phyloP scores from a whole-genome alignment of 108 stramenopile genomes.

The Nitzschia palea region DNA sequence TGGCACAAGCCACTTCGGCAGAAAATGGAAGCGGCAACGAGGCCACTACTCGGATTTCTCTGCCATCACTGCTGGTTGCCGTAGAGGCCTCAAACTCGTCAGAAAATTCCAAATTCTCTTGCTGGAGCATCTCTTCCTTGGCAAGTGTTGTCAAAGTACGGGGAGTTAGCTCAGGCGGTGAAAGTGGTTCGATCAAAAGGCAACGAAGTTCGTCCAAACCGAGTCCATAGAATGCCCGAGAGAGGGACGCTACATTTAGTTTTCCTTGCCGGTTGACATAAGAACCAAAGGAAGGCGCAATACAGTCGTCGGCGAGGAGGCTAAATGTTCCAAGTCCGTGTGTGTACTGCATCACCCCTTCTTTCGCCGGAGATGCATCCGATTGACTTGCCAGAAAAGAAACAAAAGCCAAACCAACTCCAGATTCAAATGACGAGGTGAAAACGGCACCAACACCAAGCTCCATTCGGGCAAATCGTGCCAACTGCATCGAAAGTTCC shows the following conservation, averaged over 20 bases:
- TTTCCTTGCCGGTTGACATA: conserved; percentile 72
- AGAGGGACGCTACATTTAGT: conserved; percentile 73
- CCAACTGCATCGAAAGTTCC: conserved; percentile 67
- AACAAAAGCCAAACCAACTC: conserved; percentile 69
- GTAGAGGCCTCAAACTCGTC: conserved; percentile 50
- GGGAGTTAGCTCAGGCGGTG: background rate
- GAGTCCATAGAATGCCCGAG: conserved; percentile 72
- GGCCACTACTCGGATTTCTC: conserved; percentile 69
- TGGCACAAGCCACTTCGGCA: conserved; percentile 70
- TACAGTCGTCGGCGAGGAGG: conserved; percentile 64
- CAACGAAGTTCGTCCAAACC: conserved; percentile 66
- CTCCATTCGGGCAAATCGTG: conserved; percentile 61
- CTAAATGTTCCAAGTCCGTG: conserved; percentile 83
- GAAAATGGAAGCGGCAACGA: conserved; percentile 82
- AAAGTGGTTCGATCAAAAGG: conserved; percentile 22
- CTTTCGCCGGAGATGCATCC: conserved; percentile 37
- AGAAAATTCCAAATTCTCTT: conserved; percentile 24
- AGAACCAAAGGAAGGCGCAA: conserved; percentile 77
- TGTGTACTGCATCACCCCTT: conserved; percentile 32
- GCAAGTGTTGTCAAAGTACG: background rate
- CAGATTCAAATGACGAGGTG: conserved; percentile 81
- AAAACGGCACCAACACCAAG: conserved; percentile 70
- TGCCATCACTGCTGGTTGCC: conserved; percentile 45
- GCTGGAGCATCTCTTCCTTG: background rate
- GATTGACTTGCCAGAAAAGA: conserved; percentile 68